Percentiles rank a stretch among this genome's conserved stretches.
Conservation (phyloP, 2,329 filamentous ascomycete genomes). For the Mycosphaerella sp. region DNA sequence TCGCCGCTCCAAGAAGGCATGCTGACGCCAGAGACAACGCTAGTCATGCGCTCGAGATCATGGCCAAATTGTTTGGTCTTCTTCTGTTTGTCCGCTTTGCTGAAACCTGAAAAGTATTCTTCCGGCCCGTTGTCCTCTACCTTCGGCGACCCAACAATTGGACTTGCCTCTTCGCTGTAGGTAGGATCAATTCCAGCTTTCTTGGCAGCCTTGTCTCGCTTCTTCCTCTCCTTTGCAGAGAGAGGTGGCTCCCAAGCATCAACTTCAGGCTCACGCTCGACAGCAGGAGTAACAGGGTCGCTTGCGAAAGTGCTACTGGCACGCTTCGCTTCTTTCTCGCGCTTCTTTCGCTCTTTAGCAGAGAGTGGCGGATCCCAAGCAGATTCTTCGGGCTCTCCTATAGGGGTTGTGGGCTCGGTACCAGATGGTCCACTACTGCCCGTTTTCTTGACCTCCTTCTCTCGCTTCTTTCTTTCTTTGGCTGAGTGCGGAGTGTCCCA, state of each 20-base stretch:
- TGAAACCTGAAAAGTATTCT: conserved; percentile 30
- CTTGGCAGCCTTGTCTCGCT: conserved; percentile 41
- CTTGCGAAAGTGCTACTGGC: conserved; percentile 9
- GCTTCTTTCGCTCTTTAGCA: conserved; percentile 40
- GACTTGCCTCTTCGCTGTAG: conserved; percentile 11
- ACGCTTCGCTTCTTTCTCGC: conserved; percentile 39
- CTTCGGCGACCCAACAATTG: conserved; percentile 11
- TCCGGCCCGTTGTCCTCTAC: conserved; percentile 5
- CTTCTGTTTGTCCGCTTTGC: conserved; percentile 37
- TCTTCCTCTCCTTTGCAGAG: conserved; percentile 39
- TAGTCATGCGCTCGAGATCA: conserved; percentile 13
- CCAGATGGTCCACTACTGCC: conserved; percentile 8
- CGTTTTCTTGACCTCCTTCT: conserved; percentile 37
- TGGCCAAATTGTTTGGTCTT: conserved; percentile 39
- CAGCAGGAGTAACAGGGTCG: conserved; percentile 14
- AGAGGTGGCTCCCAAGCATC: conserved; percentile 33
- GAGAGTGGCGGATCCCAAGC: conserved; percentile 33
- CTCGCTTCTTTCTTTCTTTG: conserved; percentile 25
- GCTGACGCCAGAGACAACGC: conserved; percentile 4
- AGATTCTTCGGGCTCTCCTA: conserved; percentile 16
- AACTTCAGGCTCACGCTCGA: conserved; percentile 8
- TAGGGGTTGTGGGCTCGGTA: conserved; percentile 9
- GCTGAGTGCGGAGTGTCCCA: conserved; percentile 1
- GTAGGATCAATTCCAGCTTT: conserved; percentile 6
- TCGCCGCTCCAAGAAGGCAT: conserved; percentile 7